These are phyloP conservation scores for Neurospora sp. DNA, from an alignment of 2,329 filamentous ascomycete species.

Conservation along the genomic window DNA sequence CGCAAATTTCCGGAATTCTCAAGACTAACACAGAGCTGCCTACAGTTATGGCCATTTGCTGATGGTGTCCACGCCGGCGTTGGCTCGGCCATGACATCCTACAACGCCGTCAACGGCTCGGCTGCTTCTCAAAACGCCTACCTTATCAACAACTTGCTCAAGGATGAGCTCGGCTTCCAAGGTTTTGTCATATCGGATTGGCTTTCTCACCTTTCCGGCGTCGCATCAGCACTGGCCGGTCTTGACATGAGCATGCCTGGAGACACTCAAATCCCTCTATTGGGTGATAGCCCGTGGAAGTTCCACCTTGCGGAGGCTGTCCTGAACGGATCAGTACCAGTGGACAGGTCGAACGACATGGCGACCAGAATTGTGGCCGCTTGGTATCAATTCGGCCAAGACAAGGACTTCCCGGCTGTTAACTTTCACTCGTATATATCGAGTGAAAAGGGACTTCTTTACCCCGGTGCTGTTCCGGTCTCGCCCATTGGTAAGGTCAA, in stretches of 20 bases:
- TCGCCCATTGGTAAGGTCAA: conserved; percentile 57
- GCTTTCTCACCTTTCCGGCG: conserved; percentile 67
- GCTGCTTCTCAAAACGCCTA: conserved; percentile 74
- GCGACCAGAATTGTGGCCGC: conserved; percentile 47
- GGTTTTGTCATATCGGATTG: conserved; percentile 78
- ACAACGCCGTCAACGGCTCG: conserved; percentile 66
- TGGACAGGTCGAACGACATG: conserved; percentile 47
- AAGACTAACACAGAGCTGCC: neutral
- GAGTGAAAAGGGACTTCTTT: conserved; percentile 43
- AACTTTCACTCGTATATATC: conserved; percentile 53
- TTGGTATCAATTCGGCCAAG: conserved; percentile 52
- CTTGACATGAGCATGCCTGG: conserved; percentile 55
- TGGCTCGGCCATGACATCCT: conserved; percentile 55
- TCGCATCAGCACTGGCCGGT: conserved; percentile 62
- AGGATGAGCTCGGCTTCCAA: conserved; percentile 72
- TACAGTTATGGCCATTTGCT: conserved; percentile 59
- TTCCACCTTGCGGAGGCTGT: conserved; percentile 44
- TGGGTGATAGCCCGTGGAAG: conserved; percentile 44
- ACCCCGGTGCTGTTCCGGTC: conserved; percentile 43
- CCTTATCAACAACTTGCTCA: conserved; percentile 64
- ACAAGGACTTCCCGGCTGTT: conserved; percentile 43
- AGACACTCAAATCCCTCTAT: conserved; percentile 47
- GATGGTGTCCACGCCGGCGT: conserved; percentile 62
- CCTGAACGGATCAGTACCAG: conserved; percentile 46
- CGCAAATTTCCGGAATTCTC: neutral